Evolutionary conservation across 768 basidiomycete species (phyloP).

Genomic region (Lactarius vividus): DNA sequence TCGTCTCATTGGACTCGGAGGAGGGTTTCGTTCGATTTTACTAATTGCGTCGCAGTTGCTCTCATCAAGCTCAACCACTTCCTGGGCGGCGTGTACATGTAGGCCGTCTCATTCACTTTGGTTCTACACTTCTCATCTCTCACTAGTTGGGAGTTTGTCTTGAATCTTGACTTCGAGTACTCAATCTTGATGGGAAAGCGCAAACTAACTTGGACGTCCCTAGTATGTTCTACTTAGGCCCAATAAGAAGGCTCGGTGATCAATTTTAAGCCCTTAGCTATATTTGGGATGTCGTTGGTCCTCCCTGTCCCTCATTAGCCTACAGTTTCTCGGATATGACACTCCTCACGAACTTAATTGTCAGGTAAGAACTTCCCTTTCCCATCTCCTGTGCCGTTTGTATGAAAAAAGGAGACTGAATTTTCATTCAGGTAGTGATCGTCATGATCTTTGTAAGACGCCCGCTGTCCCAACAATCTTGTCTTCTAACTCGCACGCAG

Average conservation of each 20-base stretch:
- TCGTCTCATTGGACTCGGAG: background rate
- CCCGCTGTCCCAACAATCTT: background rate
- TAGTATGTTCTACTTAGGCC: background rate
- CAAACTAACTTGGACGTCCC: background rate
- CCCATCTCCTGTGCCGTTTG: background rate
- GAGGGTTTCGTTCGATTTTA: no score
- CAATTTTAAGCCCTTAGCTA: background rate
- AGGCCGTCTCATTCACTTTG: background rate
- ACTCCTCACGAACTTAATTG: background rate
- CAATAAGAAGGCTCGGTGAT: background rate
- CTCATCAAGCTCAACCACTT: background rate
- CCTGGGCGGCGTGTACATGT: slow-evolving; percentile 21
- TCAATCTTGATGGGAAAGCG: slow-evolving; percentile 12
- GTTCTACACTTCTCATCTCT: background rate
- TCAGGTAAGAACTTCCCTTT: background rate
- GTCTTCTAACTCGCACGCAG: background rate
- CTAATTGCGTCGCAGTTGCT: background rate
- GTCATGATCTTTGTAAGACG: background rate
- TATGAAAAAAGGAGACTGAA: no score
- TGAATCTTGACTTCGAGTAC: slow-evolving; percentile 15
- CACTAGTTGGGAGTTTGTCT: slow-evolving; percentile 20
- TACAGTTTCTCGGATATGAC: background rate
- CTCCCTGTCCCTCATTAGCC: background rate
- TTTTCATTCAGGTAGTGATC: background rate
- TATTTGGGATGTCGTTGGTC: slow-evolving; percentile 9